Evolutionary conservation across 2,329 filamentous ascomycete species (phyloP), one percentile per base, ranked within the genome.

Genomic region (Xylariaceae sp.): DNA sequence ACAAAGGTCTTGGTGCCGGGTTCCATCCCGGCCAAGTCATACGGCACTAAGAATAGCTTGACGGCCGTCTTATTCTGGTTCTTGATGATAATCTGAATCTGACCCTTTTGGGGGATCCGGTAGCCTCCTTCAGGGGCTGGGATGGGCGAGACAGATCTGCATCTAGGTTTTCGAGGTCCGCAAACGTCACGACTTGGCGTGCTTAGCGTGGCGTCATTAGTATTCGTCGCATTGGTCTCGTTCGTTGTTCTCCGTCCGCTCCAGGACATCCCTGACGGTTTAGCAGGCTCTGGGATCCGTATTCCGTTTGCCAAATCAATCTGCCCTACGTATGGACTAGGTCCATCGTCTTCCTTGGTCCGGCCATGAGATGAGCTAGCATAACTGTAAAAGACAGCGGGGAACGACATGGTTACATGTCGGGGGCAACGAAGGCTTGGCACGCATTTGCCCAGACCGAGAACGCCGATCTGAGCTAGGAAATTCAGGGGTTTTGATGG

Each of bases 21-120:
- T 58, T 94, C 87, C 92, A 99, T 99, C 50, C 90, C 92, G 1
- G 84, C 80, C 1, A 99, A 76, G 68, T 97, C 91, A 64, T 97
- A 99, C 0, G 92, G 94, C 2, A 99, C 84, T 29, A 97, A 78
- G 64, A 97, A 97, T 0, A 99, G 77, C 70, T 99, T 97, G 52
- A 97, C 92, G 1, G 94, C 94, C 3, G 94, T 97, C 69, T 97
- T 97, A 74, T 97, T 96, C 12, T 91, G 92, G 65, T 97, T 99
- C 70, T 97, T 97, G 69, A 99, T 89, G 58, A 99, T 87, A 60
- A 99, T 95, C 65, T 99, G 94, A 11, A 99, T 77, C 71, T 97
- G 94, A 0, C 94, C 94, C 70, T 91, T 88, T 66, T 94, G 86
- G 0, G 94, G 94, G 51, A 99, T 96, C 43, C 94, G 86, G 70